Evolutionary conservation across 257 asterid genomes (phyloP).

Genomic region (Rhazya stricta): DNA sequence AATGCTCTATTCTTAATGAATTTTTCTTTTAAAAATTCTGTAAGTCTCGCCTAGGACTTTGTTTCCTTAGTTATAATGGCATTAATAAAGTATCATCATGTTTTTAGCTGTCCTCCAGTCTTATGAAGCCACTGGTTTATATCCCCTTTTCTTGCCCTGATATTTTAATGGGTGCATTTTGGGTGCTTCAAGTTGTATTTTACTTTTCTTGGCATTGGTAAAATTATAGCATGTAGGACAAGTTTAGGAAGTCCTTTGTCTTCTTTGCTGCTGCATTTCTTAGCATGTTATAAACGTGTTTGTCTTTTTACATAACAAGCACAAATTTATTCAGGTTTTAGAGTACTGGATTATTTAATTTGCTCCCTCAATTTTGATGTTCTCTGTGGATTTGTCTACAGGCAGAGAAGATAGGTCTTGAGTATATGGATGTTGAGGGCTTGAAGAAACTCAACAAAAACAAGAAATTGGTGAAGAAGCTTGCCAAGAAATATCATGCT

Average conservation of each 20-base stretch:
- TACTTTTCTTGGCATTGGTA: not conserved
- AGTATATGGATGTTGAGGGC: slow-evolving; percentile 34
- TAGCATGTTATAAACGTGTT: too few relatives aligned
- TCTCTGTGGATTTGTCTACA: not conserved
- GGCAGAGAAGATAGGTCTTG: slow-evolving; percentile 33
- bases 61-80: not conserved
- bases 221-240: not conserved
- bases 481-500: slow-evolving; percentile 39
- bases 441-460: slow-evolving; percentile 34
- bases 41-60: not conserved
- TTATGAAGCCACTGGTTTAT: not conserved
- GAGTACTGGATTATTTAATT: not conserved
- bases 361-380: not conserved
- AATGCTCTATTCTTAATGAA: too few relatives aligned
- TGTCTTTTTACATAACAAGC: too few relatives aligned
- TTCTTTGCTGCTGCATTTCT: too few relatives aligned
- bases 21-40: too few relatives aligned
- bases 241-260: not conserved
- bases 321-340: not conserved
- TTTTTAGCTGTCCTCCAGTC: not conserved
- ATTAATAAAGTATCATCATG: not conserved
- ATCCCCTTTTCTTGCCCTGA: not conserved
- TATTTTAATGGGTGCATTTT: too few relatives aligned
- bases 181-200: too few relatives aligned
- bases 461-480: slow-evolving; percentile 33